phyloP scores from a whole-genome alignment of 1,139 yeast genomes.

The Yamadazyma sp. region DNA sequence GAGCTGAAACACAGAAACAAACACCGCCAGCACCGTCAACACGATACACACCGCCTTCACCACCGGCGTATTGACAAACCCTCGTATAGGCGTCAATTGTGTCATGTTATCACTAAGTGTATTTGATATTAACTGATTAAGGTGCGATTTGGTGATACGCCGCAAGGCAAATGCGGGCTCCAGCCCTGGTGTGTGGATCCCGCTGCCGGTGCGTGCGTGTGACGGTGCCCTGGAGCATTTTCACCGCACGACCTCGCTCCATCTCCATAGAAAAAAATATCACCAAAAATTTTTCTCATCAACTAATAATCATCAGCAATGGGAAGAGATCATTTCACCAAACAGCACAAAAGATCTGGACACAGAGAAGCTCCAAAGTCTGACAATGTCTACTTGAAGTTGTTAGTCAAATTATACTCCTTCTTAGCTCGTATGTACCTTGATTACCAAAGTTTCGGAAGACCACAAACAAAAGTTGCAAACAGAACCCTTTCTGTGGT shows the following conservation, averaged over 20 bases:
- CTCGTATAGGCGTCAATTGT: slow-evolving; percentile 47
- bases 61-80: slow-evolving; percentile 62
- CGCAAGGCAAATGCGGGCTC: too few species aligned
- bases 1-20: slow-evolving; percentile 53
- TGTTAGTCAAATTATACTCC: slow-evolving; percentile 96
- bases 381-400: slow-evolving; percentile 96
- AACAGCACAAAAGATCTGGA: slow-evolving; percentile 94
- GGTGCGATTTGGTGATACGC: too few species aligned
- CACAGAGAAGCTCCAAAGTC: slow-evolving; percentile 99
- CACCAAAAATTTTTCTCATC: slow-evolving; percentile 7
- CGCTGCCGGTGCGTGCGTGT: too few species aligned
- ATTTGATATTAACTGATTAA: too few species aligned
- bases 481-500: neutral
- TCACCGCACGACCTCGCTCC: too few species aligned
- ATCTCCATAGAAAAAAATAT: slow-evolving; percentile 2
- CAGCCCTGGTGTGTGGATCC: too few species aligned
- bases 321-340: slow-evolving; percentile 98
- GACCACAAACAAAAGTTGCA: neutral
- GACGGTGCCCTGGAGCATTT: too few species aligned
- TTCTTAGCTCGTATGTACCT: slow-evolving; percentile 96
- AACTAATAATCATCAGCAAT: slow-evolving; percentile 36
- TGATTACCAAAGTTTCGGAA: neutral
- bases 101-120: too few species aligned
- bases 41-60: slow-evolving; percentile 45
- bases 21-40: slow-evolving; percentile 47